Percentiles rank a stretch among this genome's conserved stretches.
phyloP scores from a whole-genome alignment of 352 stramenopile genomes.

The Globisporangium orthogonon region DNA sequence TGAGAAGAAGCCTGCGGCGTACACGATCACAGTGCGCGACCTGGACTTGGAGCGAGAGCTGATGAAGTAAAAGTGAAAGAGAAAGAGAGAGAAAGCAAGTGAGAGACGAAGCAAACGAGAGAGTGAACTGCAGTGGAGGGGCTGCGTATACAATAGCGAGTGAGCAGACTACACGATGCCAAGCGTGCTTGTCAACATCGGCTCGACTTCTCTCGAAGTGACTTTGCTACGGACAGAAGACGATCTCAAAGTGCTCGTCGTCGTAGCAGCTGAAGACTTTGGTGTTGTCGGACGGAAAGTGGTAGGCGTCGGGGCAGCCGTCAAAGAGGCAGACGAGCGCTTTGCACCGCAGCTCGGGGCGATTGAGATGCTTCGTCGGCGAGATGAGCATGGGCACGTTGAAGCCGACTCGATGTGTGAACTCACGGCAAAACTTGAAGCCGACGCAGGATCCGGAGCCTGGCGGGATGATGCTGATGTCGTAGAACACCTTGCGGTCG shows the following conservation, averaged over 20 bases:
- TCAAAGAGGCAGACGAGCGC: constrained; percentile 11
- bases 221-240: constrained; percentile 15
- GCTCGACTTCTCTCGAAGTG: too few species aligned
- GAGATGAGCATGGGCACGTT: constrained; percentile 18
- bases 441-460: constrained; percentile 14
- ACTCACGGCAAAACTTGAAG: constrained; percentile 12
- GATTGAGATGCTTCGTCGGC: constrained; percentile 8
- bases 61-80: constrained; percentile 34
- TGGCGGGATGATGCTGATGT: constrained; percentile 24
- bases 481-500: constrained; percentile 22
- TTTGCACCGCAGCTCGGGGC: constrained; percentile 9
- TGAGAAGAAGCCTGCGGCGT: constrained; percentile 15
- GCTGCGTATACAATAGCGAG: too few species aligned
- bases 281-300: constrained; percentile 18
- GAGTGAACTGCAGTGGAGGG: too few species aligned
- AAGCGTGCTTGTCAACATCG: too few species aligned
- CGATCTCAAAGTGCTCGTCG: constrained; percentile 16
- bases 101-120: too few species aligned
- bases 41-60: constrained; percentile 75
- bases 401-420: constrained; percentile 12
- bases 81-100: too few species aligned
- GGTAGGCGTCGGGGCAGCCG: constrained; percentile 16
- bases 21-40: constrained; percentile 70
- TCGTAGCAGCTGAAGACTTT: constrained; percentile 22
- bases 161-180: too few species aligned